Conservation (phyloP, 1,284 basidiomycete genomes). For the Puccinia horiana region DNA sequence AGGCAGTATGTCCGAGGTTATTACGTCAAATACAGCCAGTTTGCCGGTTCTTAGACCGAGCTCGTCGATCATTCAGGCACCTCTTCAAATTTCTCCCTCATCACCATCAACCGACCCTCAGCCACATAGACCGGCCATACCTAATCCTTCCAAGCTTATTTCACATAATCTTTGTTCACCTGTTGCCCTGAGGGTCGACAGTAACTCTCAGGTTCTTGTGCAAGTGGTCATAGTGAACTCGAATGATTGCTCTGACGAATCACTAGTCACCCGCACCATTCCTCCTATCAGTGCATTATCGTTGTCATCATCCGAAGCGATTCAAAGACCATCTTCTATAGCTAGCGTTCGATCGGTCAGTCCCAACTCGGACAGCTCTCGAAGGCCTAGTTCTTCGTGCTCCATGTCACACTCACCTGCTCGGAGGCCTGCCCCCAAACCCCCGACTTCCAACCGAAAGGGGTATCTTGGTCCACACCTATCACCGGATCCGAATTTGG, state of each 20-base stretch:
- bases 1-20: slow-evolving; percentile 12
- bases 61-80: neutral
- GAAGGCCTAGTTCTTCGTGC: slow-evolving; percentile 14
- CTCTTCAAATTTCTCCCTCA: neutral
- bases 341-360: slow-evolving; percentile 18
- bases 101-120: neutral
- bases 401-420: slow-evolving; percentile 35
- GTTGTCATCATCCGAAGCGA: neutral
- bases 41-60: neutral
- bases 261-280: neutral
- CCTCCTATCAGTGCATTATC: neutral
- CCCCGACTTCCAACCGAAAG: slow-evolving; percentile 18
- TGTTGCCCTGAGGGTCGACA: neutral
- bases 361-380: slow-evolving; percentile 27
- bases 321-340: neutral
- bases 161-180: neutral
- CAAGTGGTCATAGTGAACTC: neutral
- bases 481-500: neutral
- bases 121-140: neutral
- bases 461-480: neutral
- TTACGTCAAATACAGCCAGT: slow-evolving; percentile 17
- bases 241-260: neutral
- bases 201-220: slow-evolving; percentile 1
- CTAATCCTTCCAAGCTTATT: neutral
- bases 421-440: slow-evolving; percentile 32